Percentiles rank a stretch among this genome's conserved stretches.
Conservation (phyloP, 2,329 filamentous ascomycete genomes). For the Penicillium palitans region DNA sequence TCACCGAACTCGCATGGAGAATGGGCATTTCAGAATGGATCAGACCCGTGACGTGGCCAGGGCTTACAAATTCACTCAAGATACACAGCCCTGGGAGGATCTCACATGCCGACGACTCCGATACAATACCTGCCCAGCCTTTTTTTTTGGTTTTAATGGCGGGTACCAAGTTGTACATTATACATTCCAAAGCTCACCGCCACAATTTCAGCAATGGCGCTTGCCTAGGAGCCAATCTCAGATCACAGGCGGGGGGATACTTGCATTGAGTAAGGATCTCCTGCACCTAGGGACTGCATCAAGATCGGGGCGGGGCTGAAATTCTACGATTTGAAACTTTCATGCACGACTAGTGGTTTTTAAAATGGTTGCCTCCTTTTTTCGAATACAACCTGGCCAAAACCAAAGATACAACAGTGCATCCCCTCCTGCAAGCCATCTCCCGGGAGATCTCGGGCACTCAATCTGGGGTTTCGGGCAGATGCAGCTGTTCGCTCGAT, state of each 20-base stretch:
- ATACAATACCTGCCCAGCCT: not conserved
- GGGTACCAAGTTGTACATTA: not conserved
- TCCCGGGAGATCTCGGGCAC: constrained; percentile 1
- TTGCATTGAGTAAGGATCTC: constrained; percentile 6
- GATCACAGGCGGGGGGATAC: not conserved
- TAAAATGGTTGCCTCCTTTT: not conserved
- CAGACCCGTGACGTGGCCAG: not conserved
- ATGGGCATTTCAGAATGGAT: not conserved
- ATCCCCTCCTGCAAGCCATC: constrained; percentile 7
- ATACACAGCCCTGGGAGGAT: not conserved
- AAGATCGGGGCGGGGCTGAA: constrained; percentile 2
- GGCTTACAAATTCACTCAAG: not conserved
- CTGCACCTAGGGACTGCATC: not conserved
- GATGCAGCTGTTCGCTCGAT: constrained; percentile 1
- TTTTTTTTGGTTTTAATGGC: not conserved
- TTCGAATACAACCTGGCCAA: not conserved
- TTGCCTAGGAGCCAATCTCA: constrained; percentile 4
- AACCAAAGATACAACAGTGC: not conserved
- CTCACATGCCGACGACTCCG: constrained; percentile 1
- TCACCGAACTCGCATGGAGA: not conserved
- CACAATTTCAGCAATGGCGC: not conserved
- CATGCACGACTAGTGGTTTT: constrained; percentile 1
- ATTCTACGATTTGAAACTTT: constrained; percentile 4
- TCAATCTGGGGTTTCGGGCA: constrained; percentile 3
- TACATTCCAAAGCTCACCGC: constrained; percentile 6